Evolutionary conservation across 2,329 filamentous ascomycete species (phyloP).

Genomic region (Fusarium heterosporum): DNA sequence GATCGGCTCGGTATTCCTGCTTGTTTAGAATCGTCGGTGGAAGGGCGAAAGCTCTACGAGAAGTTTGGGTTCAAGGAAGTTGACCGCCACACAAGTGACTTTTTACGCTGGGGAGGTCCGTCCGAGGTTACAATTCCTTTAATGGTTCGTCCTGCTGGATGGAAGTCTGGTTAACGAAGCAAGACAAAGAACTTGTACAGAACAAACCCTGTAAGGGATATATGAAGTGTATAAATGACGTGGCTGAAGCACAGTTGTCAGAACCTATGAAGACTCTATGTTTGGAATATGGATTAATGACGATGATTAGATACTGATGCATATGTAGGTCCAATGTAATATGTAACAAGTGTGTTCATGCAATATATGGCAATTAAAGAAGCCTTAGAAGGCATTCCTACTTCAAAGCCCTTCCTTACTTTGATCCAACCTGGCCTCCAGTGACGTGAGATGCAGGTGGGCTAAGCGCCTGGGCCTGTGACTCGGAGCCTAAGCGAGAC

Average conservation of each 20-base stretch:
- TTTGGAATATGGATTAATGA: neutral
- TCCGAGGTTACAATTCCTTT: constrained; percentile 29
- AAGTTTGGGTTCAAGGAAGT: constrained; percentile 53
- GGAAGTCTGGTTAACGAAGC: neutral
- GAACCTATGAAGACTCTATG: neutral
- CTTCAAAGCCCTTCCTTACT: constrained; percentile 1
- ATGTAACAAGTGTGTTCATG: neutral
- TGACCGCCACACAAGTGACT: constrained; percentile 43
- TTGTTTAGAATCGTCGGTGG: constrained; percentile 53
- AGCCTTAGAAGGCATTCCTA: constrained; percentile 18
- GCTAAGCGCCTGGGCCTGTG: constrained; percentile 23
- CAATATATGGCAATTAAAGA: neutral
- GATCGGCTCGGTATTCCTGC: constrained; percentile 52
- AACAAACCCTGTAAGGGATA: neutral
- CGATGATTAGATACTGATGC: neutral
- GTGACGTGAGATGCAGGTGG: constrained; percentile 14
- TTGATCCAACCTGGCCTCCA: neutral
- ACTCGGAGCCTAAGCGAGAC: constrained; percentile 14
- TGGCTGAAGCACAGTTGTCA: neutral
- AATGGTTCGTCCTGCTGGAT: constrained; percentile 43
- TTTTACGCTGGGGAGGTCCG: constrained; percentile 49
- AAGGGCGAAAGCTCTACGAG: constrained; percentile 51
- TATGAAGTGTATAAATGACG: neutral
- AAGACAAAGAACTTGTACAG: neutral
- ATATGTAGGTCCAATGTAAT: neutral